phyloP scores from a whole-genome alignment of 1,284 basidiomycete genomes.

The Austroboletus novae-zelandiae region DNA sequence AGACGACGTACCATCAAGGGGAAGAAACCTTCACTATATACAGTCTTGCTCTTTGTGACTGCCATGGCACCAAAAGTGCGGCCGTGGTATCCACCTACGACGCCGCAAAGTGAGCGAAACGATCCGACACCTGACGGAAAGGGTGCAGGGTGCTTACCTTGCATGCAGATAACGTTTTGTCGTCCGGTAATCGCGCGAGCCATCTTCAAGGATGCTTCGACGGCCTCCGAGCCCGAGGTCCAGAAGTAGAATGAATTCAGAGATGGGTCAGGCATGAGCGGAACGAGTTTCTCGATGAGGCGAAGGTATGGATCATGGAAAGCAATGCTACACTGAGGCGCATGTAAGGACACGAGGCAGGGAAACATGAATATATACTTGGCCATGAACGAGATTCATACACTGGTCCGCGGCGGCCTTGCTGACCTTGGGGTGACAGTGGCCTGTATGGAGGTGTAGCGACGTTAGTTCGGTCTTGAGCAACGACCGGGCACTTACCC shows the following conservation, averaged over 20 bases:
- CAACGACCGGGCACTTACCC: conserved; percentile 42
- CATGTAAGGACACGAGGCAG: not conserved
- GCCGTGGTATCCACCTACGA: conserved; percentile 77
- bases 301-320: conserved; percentile 75
- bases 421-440: conserved; percentile 86
- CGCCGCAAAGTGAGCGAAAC: conserved; percentile 2
- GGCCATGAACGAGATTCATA: conserved; percentile 76
- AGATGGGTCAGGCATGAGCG: conserved; percentile 82
- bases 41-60: conserved; percentile 87
- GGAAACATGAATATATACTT: conserved; percentile 39
- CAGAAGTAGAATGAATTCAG: conserved; percentile 95
- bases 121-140: not conserved
- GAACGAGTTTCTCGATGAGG: conserved; percentile 76
- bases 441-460: conserved; percentile 48
- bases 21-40: conserved; percentile 77
- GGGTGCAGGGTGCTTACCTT: conserved; percentile 45
- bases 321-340: conserved; percentile 69
- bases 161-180: conserved; percentile 90
- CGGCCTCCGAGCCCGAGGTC: conserved; percentile 93
- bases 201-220: conserved; percentile 83
- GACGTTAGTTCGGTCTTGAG: not conserved
- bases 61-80: conserved; percentile 87
- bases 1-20: conserved; percentile 71
- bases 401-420: conserved; percentile 86
- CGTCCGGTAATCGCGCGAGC: conserved; percentile 73